phyloP scores from a whole-genome alignment of 2,329 filamentous ascomycete genomes.

The Cladophialophora yegresii region DNA sequence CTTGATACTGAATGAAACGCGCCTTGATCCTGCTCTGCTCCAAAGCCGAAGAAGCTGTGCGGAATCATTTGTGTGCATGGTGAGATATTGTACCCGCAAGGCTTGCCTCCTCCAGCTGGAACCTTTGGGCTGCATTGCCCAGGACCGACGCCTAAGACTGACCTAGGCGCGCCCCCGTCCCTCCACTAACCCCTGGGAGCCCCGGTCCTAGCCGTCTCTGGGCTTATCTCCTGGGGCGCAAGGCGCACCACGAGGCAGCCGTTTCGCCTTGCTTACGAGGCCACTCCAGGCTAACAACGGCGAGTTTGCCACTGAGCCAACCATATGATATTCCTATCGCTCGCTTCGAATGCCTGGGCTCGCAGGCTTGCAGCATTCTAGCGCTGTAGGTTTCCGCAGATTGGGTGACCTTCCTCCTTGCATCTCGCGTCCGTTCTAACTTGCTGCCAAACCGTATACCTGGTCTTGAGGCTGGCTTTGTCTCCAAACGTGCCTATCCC shows the following conservation, averaged over 20 bases:
- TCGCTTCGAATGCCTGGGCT: conserved; percentile 11
- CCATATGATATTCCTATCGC: neutral
- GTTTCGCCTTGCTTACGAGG: conserved; percentile 8
- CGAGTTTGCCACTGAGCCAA: conserved; percentile 16
- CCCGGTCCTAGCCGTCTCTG: neutral
- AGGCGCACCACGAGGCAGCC: conserved; percentile 7
- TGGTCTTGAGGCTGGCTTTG: conserved; percentile 12
- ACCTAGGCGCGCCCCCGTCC: neutral
- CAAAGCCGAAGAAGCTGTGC: neutral
- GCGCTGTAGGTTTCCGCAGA: conserved; percentile 10
- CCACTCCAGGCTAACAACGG: neutral
- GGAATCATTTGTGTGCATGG: neutral
- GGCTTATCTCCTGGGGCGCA: conserved; percentile 3
- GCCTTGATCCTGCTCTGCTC: neutral
- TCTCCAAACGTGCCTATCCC: conserved; percentile 7
- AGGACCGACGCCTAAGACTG: neutral
- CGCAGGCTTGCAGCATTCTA: conserved; percentile 9
- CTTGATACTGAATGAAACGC: neutral
- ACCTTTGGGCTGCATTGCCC: neutral
- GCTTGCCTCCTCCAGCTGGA: neutral
- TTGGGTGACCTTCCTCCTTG: conserved; percentile 10
- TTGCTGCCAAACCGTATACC: conserved; percentile 5
- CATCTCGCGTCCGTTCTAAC: conserved; percentile 10
- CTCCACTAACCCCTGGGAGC: neutral
- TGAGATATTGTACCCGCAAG: neutral